Evolutionary conservation across 2,329 filamentous ascomycete genomes (phyloP).

Genomic region (Stachybotrys echinatus): DNA sequence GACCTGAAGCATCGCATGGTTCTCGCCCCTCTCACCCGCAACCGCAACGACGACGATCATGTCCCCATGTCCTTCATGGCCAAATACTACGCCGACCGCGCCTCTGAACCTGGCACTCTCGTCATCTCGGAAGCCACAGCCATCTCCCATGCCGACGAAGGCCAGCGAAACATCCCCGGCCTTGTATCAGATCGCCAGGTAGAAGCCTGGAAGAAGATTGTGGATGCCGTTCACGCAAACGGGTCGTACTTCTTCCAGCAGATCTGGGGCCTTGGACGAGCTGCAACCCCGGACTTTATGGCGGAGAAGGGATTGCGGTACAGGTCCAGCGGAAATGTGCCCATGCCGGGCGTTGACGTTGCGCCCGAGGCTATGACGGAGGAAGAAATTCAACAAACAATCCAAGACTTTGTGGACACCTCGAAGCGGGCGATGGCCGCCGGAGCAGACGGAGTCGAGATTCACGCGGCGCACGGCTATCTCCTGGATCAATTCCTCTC

Average conservation of each 20-base stretch:
- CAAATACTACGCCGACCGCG: slow-evolving; percentile 35
- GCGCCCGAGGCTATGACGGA: slow-evolving; percentile 57
- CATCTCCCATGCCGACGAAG: slow-evolving; percentile 22
- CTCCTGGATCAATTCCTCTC: slow-evolving; percentile 55
- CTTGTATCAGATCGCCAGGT: slow-evolving; percentile 41
- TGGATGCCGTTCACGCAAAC: slow-evolving; percentile 56
- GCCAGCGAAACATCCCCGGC: slow-evolving; percentile 41
- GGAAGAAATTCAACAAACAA: slow-evolving; percentile 57
- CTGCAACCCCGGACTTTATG: slow-evolving; percentile 19
- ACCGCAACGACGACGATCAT: slow-evolving; percentile 16
- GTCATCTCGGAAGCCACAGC: slow-evolving; percentile 40
- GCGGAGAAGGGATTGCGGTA: neutral
- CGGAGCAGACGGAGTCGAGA: slow-evolving; percentile 66
- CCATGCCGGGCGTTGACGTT: slow-evolving; percentile 36
- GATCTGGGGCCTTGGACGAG: slow-evolving; percentile 57
- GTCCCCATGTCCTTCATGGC: slow-evolving; percentile 13
- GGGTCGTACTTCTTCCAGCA: slow-evolving; percentile 56
- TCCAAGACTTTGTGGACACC: slow-evolving; percentile 51
- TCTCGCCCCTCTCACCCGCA: slow-evolving; percentile 7
- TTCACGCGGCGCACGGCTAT: slow-evolving; percentile 49
- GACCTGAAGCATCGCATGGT: slow-evolving; percentile 23
- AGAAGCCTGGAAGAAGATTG: slow-evolving; percentile 52
- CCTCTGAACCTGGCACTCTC: slow-evolving; percentile 28
- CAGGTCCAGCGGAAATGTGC: slow-evolving; percentile 13
- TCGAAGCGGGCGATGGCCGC: slow-evolving; percentile 50